Conservation (phyloP, 2,329 filamentous ascomycete species). For the Fusarium staphyleae region DNA sequence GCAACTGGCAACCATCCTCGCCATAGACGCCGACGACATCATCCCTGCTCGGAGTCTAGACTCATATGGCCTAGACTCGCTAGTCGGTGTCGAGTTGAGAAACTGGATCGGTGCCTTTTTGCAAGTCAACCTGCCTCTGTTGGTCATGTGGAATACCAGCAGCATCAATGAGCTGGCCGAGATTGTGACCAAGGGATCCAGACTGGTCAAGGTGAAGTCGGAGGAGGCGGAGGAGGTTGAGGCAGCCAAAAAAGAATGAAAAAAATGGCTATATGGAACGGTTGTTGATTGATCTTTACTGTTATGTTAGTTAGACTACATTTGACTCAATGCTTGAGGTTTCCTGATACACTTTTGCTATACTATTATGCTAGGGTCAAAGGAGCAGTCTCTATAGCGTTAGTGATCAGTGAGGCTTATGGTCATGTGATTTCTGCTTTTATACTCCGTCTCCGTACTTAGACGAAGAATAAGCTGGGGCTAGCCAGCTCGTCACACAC, state of each 20-base stretch:
- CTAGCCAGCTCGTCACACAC: too few species aligned
- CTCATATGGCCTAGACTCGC: too few species aligned
- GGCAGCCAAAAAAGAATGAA: neutral
- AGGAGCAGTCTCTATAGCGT: too few species aligned
- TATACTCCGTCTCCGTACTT: too few species aligned
- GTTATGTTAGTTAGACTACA: neutral
- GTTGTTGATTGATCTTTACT: neutral
- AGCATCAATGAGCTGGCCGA: slow-evolving; percentile 34
- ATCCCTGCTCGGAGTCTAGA: too few species aligned
- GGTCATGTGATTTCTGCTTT: too few species aligned
- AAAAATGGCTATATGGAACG: neutral
- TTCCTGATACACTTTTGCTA: neutral
- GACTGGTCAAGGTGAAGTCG: slow-evolving; percentile 24
- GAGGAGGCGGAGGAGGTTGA: slow-evolving; percentile 6
- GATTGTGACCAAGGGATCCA: slow-evolving; percentile 34
- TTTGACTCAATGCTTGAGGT: neutral
- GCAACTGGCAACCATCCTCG: too few species aligned
- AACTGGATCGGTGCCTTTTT: slow-evolving; percentile 28
- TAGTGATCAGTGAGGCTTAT: too few species aligned
- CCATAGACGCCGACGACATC: too few species aligned
- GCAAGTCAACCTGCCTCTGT: slow-evolving; percentile 33
- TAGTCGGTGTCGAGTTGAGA: too few species aligned
- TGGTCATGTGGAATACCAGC: slow-evolving; percentile 33
- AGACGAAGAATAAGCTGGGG: too few species aligned
- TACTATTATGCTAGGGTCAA: too few species aligned